Evolutionary conservation across 2,329 filamentous ascomycete species (phyloP).

Genomic region (Colletotrichum viniferum): DNA sequence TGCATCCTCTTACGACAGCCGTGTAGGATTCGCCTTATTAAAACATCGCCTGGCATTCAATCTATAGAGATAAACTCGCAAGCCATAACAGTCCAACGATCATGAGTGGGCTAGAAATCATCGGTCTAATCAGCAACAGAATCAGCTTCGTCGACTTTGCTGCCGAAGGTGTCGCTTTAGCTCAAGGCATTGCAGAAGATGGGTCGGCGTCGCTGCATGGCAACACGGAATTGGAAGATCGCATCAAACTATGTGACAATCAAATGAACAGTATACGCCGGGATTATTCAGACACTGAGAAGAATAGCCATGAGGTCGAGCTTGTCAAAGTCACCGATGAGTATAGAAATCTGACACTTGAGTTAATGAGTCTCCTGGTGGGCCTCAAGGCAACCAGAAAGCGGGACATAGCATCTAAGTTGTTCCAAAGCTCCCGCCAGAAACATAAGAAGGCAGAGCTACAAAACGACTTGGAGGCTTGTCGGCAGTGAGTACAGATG

Average conservation of each 20-base stretch:
- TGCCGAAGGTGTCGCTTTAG: neutral
- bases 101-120: neutral
- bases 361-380: neutral
- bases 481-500: neutral
- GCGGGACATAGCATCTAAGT: neutral
- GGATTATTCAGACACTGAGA: neutral
- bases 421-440: neutral
- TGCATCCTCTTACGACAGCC: neutral
- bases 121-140: neutral
- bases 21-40: neutral
- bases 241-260: neutral
- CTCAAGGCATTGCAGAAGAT: neutral
- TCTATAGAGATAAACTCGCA: neutral
- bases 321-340: neutral
- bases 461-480: neutral
- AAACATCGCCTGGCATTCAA: neutral
- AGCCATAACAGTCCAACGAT: neutral
- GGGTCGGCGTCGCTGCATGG: neutral
- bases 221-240: neutral
- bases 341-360: neutral
- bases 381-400: neutral
- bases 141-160: conserved; percentile 1
- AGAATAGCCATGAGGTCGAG: neutral
- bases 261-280: neutral
- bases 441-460: neutral